Conservation (phyloP, 371 early-diverging fungal species). For the Rhizopus sp. region DNA sequence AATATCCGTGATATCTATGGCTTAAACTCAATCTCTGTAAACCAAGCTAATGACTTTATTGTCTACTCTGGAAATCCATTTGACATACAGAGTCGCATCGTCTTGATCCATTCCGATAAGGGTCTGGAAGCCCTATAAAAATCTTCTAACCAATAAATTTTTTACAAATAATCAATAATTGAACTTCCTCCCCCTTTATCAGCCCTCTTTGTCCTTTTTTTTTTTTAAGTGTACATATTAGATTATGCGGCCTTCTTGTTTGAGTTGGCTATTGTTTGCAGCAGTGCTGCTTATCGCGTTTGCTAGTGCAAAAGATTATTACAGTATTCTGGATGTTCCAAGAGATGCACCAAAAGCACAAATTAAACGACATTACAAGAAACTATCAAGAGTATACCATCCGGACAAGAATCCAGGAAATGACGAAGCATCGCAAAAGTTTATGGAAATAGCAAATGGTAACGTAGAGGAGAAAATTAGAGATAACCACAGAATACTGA, state of each 20-base stretch:
- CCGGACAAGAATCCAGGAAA: slow-evolving; percentile 93
- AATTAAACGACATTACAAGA: slow-evolving; percentile 92
- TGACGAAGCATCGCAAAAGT: slow-evolving; percentile 77
- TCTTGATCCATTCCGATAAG: slow-evolving; percentile 34
- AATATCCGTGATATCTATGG: slow-evolving; percentile 68
- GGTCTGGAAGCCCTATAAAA: slow-evolving; percentile 19
- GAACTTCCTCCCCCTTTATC: neutral
- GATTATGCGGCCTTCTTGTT: no score
- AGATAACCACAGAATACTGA: neutral
- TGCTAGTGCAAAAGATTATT: slow-evolving; percentile 39
- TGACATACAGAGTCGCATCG: slow-evolving; percentile 50
- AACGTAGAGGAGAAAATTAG: neutral
- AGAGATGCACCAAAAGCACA: slow-evolving; percentile 79
- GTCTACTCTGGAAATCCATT: slow-evolving; percentile 60
- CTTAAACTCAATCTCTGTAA: slow-evolving; percentile 18
- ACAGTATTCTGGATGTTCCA: slow-evolving; percentile 80
- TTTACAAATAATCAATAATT: neutral
- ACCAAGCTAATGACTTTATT: slow-evolving; percentile 35
- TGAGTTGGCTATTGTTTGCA: no score
- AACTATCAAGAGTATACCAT: slow-evolving; percentile 84
- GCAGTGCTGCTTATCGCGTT: slow-evolving; percentile 13
- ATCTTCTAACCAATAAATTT: slow-evolving; percentile 1
- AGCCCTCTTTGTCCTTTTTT: neutral
- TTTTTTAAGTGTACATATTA: neutral
- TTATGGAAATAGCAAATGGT: slow-evolving; percentile 91